phyloP scores from a whole-genome alignment of 1,284 basidiomycete genomes.

The Ganoderma multipileum region DNA sequence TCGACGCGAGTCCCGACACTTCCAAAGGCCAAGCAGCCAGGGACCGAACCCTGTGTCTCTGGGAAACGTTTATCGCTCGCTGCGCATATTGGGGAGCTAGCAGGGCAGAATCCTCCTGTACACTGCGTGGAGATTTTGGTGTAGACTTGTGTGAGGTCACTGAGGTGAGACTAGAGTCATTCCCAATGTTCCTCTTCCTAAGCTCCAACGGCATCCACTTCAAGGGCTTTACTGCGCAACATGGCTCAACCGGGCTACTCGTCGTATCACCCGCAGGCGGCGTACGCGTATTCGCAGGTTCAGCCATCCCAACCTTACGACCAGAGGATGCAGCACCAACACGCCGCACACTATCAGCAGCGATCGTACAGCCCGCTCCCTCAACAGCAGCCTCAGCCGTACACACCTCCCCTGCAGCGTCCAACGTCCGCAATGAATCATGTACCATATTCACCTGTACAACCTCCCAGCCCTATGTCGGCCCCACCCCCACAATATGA shows the following conservation, averaged over 20 bases:
- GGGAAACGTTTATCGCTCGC: background rate
- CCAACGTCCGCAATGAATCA: conserved; percentile 13
- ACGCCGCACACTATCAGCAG: conserved; percentile 22
- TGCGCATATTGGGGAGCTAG: too few species aligned
- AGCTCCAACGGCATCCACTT: background rate
- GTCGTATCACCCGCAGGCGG: conserved; percentile 21
- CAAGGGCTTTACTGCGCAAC: background rate
- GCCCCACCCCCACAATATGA: conserved; percentile 19
- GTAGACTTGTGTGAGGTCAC: background rate
- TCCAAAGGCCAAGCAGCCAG: background rate
- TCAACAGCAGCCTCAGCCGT: conserved; percentile 7
- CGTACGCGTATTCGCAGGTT: conserved; percentile 22
- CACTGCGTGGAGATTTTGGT: background rate
- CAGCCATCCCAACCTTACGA: conserved; percentile 15
- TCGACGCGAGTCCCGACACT: background rate
- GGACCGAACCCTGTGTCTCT: background rate
- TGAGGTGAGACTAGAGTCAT: background rate
- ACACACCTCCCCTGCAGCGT: conserved; percentile 4
- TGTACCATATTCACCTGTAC: conserved; percentile 13
- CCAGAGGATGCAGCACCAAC: conserved; percentile 20
- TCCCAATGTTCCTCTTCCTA: background rate
- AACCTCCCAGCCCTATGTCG: conserved; percentile 11
- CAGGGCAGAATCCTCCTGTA: too few species aligned
- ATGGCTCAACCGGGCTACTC: conserved; percentile 31
- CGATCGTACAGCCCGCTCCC: conserved; percentile 11